These are phyloP conservation scores for Cardiospermum halicacabum DNA, from an alignment of 345 rosid genomes.

Conservation along the genomic window DNA sequence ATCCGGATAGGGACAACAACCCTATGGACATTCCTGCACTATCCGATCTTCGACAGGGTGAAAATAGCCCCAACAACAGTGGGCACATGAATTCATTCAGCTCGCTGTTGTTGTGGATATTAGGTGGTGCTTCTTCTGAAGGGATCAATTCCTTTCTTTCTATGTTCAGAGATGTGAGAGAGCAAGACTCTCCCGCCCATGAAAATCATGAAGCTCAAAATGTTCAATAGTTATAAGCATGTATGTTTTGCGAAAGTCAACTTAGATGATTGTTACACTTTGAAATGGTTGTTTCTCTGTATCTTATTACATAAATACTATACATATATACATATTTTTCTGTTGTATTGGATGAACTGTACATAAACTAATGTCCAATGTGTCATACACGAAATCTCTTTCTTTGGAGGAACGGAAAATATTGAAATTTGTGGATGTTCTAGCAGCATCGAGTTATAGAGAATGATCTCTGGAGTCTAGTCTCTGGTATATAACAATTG, in stretches of 20 bases:
- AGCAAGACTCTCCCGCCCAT: slow-evolving; percentile 42
- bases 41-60: slow-evolving; percentile 42
- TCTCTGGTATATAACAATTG: too few relatives aligned
- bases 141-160: slow-evolving; percentile 80
- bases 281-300: background rate
- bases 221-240: slow-evolving; percentile 17
- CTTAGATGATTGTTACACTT: background rate
- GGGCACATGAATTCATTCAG: slow-evolving; percentile 80
- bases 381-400: too few relatives aligned
- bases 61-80: slow-evolving; percentile 44
- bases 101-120: slow-evolving; percentile 81
- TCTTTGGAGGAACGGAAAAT: too few relatives aligned
- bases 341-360: slow-evolving; percentile 1
- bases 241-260: background rate
- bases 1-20: slow-evolving; percentile 27
- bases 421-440: too few relatives aligned
- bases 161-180: slow-evolving; percentile 89
- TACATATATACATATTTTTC: too few relatives aligned
- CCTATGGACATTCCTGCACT: slow-evolving; percentile 40
- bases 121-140: slow-evolving; percentile 94
- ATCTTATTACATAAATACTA: background rate
- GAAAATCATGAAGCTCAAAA: slow-evolving; percentile 25
- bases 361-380: slow-evolving; percentile 13
- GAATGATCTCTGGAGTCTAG: too few relatives aligned
- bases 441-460: too few relatives aligned